Base-by-base conservation (phyloP, 2,329 filamentous ascomycete genomes). In the Ophiocordyceps sinensis region DNA sequence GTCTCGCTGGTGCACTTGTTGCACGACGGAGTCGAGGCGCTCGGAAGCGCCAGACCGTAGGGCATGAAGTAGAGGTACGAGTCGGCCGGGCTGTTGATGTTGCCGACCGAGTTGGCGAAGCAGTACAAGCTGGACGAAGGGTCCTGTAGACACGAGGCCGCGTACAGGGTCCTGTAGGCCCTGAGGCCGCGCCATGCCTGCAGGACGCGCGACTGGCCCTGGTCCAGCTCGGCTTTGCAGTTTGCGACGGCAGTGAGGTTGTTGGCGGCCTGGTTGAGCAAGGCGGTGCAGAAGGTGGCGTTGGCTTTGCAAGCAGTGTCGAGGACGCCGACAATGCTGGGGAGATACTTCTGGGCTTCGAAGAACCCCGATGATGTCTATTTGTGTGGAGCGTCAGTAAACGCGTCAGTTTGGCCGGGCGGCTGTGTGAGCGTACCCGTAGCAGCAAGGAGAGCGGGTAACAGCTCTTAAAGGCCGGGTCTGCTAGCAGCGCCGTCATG, bases 301-400 rank as follows among this genome's bases (percentile, higher is more conserved):
- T 88, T 69, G 44, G 79, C 79, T 4, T 67, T 66, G 60, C 91
- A 98, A 10, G 85, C 76, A 14, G 77, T 75, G 50, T 94, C 84
- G 40, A 98, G 76, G 17, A 84, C 79, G 45, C 77, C 75, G 2
- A 86, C 85, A 44, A 89, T 82, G 50, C 73, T 71, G 39, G 83
- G 68, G 30, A 82, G 68, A 5, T 83, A 82, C 54, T 76, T 80
- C 46, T 81, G 72, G n/a, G 80, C 79, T 42, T 85, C 67, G 66
- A 96, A 96, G 64, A 95, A 94, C 34, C 77, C 77, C 40, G 71
- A 75, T 10, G 89, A 95, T 46, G 83, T 86, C 78, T 94, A 28
- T 5, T 5, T 13, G n/a, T 31, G 11, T 12, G 11, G 5, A 13
- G n/a, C 12, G 11, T 31, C 11, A n/a, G 12, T n/a, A 3, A 31